These are phyloP conservation scores for Bruguiera parviflora DNA, from an alignment of 345 rosid genomes.

Conservation along the genomic window DNA sequence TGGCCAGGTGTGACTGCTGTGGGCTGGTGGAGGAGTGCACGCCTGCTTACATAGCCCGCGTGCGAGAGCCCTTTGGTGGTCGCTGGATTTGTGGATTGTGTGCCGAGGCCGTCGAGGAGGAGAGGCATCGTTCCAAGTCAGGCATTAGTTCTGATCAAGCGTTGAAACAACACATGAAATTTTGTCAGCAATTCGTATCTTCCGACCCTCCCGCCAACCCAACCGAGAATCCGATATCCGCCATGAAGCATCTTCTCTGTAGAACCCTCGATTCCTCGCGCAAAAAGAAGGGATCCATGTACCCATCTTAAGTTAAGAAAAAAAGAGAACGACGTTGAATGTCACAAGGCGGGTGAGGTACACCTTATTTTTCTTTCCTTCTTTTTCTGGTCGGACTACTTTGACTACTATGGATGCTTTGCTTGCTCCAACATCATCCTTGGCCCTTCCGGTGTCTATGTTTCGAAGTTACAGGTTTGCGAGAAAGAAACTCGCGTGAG, in stretches of 20 bases:
- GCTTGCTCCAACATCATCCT: no score
- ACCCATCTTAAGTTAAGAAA: neutral
- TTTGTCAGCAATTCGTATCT: conserved; percentile 49
- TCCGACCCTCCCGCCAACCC: conserved; percentile 35
- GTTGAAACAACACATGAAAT: conserved; percentile 50
- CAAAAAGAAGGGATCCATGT: conserved; percentile 15
- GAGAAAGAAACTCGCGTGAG: no score
- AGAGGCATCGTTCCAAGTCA: conserved; percentile 33
- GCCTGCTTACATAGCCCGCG: conserved; percentile 45
- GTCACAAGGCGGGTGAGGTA: no score
- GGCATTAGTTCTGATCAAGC: conserved; percentile 50
- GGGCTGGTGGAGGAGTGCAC: conserved; percentile 74
- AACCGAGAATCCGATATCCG: conserved; percentile 38
- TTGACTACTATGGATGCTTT: no score
- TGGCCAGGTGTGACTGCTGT: conserved; percentile 62
- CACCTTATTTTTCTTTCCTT: no score
- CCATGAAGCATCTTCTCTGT: conserved; percentile 33
- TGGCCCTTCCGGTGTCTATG: no score
- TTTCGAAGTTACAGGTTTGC: no score
- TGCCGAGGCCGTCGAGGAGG: conserved; percentile 63
- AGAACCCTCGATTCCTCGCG: conserved; percentile 37
- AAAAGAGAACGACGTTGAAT: no score
- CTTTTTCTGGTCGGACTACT: no score
- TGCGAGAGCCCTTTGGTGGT: conserved; percentile 50
- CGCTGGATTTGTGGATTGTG: conserved; percentile 80